phyloP scores from a whole-genome alignment of 768 basidiomycete genomes.

The Boletus sp. region DNA sequence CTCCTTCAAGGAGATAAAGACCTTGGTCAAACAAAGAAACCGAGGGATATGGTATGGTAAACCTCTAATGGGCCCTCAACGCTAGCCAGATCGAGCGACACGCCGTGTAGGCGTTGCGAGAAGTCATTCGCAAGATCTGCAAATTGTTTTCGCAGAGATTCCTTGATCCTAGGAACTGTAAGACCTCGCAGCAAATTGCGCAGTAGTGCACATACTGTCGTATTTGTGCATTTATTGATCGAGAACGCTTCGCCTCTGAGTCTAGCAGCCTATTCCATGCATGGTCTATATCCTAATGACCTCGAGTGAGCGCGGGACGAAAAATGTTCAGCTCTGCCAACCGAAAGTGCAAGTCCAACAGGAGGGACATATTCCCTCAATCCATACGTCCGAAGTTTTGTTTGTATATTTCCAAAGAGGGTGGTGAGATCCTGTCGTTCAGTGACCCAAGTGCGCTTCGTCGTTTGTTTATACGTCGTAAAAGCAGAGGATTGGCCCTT shows the following conservation, averaged over 20 bases:
- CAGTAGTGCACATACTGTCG: constrained; percentile 59
- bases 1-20: constrained; percentile 40
- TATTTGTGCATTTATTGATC: constrained; percentile 86
- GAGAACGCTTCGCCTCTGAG: constrained; percentile 74
- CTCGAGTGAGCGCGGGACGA: constrained; percentile 8
- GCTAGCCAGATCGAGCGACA: constrained; percentile 70
- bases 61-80: constrained; percentile 80
- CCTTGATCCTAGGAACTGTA: constrained; percentile 66
- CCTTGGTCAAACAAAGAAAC: constrained; percentile 8
- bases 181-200: neutral
- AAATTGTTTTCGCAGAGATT: constrained; percentile 71
- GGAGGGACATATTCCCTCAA: constrained; percentile 82
- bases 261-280: constrained; percentile 73
- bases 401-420: constrained; percentile 90
- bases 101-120: constrained; percentile 59
- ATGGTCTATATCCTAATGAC: constrained; percentile 60
- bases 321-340: constrained; percentile 27
- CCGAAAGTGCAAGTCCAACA: constrained; percentile 59
- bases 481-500: constrained; percentile 74
- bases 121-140: constrained; percentile 77
- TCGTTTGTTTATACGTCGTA: constrained; percentile 78
- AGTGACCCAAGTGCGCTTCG: constrained; percentile 83
- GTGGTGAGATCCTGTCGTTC: constrained; percentile 87
- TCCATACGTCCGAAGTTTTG: constrained; percentile 89
- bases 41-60: constrained; percentile 6